Base-by-base conservation (phyloP, 805 yeast species). In the Phaffomyces thermotolerans region DNA sequence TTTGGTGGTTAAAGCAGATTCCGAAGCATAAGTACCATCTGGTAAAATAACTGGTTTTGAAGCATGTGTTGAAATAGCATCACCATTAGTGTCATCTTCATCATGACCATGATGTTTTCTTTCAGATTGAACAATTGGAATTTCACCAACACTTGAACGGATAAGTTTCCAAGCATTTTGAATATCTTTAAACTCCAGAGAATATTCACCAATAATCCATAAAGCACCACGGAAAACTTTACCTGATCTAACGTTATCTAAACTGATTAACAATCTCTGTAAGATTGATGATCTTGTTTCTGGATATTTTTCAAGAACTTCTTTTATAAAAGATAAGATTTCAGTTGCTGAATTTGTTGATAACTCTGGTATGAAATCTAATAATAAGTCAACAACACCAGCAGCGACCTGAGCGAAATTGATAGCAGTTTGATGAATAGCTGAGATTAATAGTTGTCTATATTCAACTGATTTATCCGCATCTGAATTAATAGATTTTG, bases 1-100 rank as follows among this genome's bases (percentile, higher is more conserved):
- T 25, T 66, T 67, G 6, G 79, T 67, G 14, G 84, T 84, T 45
- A 82, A 66, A 0, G 95, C 93, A 50, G 79, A 78, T 66, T 93
- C 99, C 35, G 96, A 86, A 25, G 99, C 99, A 65, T 93, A 93
- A 0, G 99, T 93, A 54, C 99, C 99, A 67, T 93, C 99, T n/a
- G 99, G 96, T 52, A 93, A 73, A 46, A 93, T 82, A 47, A 84
- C 81, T 18, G 97, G 97, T 37, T 86, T 86, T 33, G 66, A 60
- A 6, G 65, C 60, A 30, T 63, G 53, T n/a, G 34, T 15, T 15
- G 8, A 9, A 23, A 57, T 62, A 18, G 43, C 49, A 17, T 52
- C 58, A 6, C 45, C 56, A 13, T 43, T 52, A 4, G 51, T 57
- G 10, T 52, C 65, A 4, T 61, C 67, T 7, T 65, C 69, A n/a